phyloP scores from a whole-genome alignment of 2,329 filamentous ascomycete genomes.

The Cadophora luteo-olivacea region DNA sequence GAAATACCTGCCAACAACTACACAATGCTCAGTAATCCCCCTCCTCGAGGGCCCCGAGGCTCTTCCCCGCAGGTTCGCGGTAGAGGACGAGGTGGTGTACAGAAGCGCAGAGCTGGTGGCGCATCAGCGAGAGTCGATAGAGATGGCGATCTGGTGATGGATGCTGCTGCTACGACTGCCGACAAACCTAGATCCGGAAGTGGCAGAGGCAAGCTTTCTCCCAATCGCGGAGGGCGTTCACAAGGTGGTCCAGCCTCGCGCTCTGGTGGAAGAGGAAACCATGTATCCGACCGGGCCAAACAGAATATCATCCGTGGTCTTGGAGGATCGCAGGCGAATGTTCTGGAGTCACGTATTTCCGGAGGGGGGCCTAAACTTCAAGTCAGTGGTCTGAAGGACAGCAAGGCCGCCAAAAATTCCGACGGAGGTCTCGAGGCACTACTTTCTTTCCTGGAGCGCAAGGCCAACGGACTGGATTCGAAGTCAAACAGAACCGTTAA shows the following conservation, averaged over 20 bases:
- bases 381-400: conserved; percentile 69
- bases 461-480: conserved; percentile 61
- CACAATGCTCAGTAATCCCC: conserved; percentile 22
- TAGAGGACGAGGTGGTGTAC: conserved; percentile 54
- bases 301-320: conserved; percentile 48
- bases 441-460: conserved; percentile 73
- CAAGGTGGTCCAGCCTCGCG: conserved; percentile 43
- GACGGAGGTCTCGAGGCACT: conserved; percentile 72
- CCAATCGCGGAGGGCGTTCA: conserved; percentile 28
- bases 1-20: not conserved
- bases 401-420: conserved; percentile 69
- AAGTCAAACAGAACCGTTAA: conserved; percentile 57
- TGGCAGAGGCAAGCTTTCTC: conserved; percentile 32
- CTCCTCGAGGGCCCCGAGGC: conserved; percentile 41
- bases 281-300: conserved; percentile 36
- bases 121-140: conserved; percentile 54
- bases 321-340: conserved; percentile 42
- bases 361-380: conserved; percentile 43
- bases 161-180: conserved; percentile 33
- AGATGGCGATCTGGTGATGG: conserved; percentile 57
- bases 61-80: conserved; percentile 40
- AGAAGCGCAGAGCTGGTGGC: conserved; percentile 52
- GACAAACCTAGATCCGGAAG: conserved; percentile 38
- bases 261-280: conserved; percentile 45
- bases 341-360: conserved; percentile 38